Evolutionary conservation across 1,284 basidiomycete genomes (phyloP).

Genomic region (Ustilago hordei): DNA sequence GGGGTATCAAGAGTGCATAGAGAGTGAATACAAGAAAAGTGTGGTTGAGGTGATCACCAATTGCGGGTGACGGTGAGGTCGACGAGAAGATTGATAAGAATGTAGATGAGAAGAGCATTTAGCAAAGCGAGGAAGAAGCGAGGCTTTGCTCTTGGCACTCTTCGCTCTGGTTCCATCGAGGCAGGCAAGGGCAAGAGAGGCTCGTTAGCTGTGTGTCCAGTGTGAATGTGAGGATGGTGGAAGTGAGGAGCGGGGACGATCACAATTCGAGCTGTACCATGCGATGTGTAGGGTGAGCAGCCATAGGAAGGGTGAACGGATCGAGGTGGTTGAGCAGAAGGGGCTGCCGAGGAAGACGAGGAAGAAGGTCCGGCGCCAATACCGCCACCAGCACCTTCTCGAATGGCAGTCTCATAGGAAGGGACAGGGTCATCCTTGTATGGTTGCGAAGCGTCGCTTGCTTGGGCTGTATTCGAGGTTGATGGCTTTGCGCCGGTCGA

Average conservation of each 20-base stretch:
- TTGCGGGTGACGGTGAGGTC: constrained; percentile 36
- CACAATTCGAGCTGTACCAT: constrained; percentile 40
- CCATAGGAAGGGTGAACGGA: constrained; percentile 23
- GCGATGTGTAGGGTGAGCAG: constrained; percentile 40
- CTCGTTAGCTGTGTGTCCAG: constrained; percentile 3
- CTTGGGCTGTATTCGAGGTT: neutral
- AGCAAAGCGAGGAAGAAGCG: constrained; percentile 44
- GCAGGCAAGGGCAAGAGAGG: constrained; percentile 26
- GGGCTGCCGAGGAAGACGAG: constrained; percentile 6
- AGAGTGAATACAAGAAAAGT: neutral
- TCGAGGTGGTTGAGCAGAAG: constrained; percentile 5
- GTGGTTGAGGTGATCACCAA: constrained; percentile 15
- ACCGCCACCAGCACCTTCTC: constrained; percentile 35
- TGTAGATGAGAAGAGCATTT: constrained; percentile 42
- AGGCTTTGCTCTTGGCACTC: constrained; percentile 21
- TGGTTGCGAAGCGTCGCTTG: neutral
- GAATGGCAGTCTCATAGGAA: constrained; percentile 49
- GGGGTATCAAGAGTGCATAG: neutral
- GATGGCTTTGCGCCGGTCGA: constrained; percentile 6
- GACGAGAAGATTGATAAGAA: constrained; percentile 41
- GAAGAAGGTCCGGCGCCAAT: constrained; percentile 28
- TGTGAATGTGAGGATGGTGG: constrained; percentile 14
- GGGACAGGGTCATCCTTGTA: constrained; percentile 44
- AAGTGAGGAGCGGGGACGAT: constrained; percentile 40
- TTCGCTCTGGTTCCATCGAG: constrained; percentile 8